Evolutionary conservation across 257 asterid species (phyloP), one percentile per base, ranked within the genome.

Genomic region (Striga asiatica): DNA sequence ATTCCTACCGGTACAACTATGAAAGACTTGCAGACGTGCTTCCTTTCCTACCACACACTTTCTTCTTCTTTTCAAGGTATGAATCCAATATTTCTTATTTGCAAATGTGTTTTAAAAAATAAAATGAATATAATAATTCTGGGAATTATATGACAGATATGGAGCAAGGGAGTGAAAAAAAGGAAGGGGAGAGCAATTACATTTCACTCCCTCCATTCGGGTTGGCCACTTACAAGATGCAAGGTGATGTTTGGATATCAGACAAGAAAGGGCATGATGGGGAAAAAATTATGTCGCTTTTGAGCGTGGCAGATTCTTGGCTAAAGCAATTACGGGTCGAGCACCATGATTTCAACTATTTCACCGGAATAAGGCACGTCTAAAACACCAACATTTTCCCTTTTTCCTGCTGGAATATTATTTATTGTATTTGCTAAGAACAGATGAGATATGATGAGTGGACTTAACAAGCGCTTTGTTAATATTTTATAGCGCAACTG

Each of bases 231-330:
- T 69, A 78, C 61, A 80, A 64, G 60, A 71, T 88, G 92, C 83
- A 82, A 61, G 84, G 87, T 0, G 79, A 82, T n/a, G 72, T 84
- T 37, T 88, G 97, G 95, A 20, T 78, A 2, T 60, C 71, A 0
- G 74, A 68, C 67, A 60, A 60, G 54, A 45, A 27, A 4, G 83
- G 76, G 0, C 31, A 22, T 55, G 85, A 84, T 60, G 66, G 66
- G 8, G 87, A 80, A 72, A 76, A 74, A 69, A 61, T 83, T 21
- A 65, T 61, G 32, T 78, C 94, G 2, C 85, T 89, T 5, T 67
- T 66, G 66, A 83, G 98, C 50, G 96, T 69, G 58, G 93, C 98
- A 0, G 96, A 89, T 60, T 89, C 96, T 0, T 86, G 96, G 98
- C 89, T 89, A 62, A 89, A 83, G 95, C 98, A 86, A 61, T 53